Base-by-base conservation (phyloP, 352 stramenopile genomes). In the Phytophthora crassamura region DNA sequence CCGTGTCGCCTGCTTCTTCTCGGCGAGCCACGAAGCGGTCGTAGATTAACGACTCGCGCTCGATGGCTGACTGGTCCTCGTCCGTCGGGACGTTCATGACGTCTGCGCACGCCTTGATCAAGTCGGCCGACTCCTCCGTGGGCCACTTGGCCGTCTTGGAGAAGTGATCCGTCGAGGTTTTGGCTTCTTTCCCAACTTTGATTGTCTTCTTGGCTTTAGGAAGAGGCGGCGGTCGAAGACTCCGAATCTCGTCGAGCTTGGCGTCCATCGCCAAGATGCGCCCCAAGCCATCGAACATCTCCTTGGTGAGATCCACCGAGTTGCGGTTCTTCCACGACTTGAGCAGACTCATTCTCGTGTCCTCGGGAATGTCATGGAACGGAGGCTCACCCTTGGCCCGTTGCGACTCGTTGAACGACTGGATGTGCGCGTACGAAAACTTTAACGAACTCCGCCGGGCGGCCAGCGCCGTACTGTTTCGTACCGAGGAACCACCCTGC, bases 251-350 rank as follows among this genome's bases (percentile, higher is more conserved):
- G 0, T 45, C 28, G 38, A 74, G 58, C n/a, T 66, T 72, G 11
- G 71, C 56, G 33, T 81, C 59, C 65, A 78, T 67, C 2, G 63
- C 61, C 45, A 81, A 16, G 46, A 81, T 75, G 35, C 65, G 73
- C 15, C 49, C 43, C 54, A 81, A 61, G 0, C 43, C 59, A 36
- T 75, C 62, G 42, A 65, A 81, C 60, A 77, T 76, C 15, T 67
- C 57, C 39, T 76, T 74, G 6, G 69, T 67, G 5, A 81, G 60
- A 47, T 78, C 73, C 39, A 81, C 62, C 1, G 69, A 77, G 36
- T 81, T 81, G 49, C 65, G 65, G 16, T 78, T 76, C 46, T 78
- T 75, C 73, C 73, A 81, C 6, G 69, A 76, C 2, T 66, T 60
- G n/a, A 81, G 50, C 45, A 78, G 28, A 43, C 32, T 62, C 47